These are phyloP conservation scores for Saccharomycopsis sp. DNA, from an alignment of 805 yeast genomes.

Conservation along the genomic window DNA sequence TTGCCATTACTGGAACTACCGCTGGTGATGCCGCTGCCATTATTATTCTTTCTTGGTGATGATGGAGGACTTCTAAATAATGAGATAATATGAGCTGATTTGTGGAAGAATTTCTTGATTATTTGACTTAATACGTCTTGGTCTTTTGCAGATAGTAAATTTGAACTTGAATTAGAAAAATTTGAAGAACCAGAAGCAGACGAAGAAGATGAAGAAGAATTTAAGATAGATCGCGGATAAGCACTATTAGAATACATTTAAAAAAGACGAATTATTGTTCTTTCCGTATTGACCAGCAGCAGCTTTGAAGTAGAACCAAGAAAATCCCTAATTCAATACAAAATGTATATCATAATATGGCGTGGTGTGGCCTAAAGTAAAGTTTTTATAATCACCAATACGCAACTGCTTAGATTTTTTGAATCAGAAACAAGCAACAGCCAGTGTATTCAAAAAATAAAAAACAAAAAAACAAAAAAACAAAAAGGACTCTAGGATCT, in stretches of 20 bases:
- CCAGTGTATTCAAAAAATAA: not conserved
- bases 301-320: too few species aligned
- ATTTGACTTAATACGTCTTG: constrained; percentile 1
- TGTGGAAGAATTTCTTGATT: constrained; percentile 7
- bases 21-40: too few species aligned
- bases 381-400: too few species aligned
- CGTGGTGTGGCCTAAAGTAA: too few species aligned
- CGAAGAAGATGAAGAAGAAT: constrained; percentile 3
- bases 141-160: not conserved
- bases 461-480: not conserved
- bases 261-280: not conserved
- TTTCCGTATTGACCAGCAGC: too few species aligned
- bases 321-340: too few species aligned
- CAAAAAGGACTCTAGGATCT: not conserved
- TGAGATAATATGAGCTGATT: constrained; percentile 12
- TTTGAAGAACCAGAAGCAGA: not conserved
- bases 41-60: not conserved
- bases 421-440: not conserved
- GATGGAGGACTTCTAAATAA: constrained; percentile 1
- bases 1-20: not conserved
- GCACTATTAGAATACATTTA: constrained; percentile 9
- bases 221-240: constrained; percentile 5
- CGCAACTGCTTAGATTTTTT: not conserved
- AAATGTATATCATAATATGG: too few species aligned
- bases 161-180: not conserved